phyloP scores from a whole-genome alignment of 495 filamentous ascomycete genomes.

The Neurospora sp. region DNA sequence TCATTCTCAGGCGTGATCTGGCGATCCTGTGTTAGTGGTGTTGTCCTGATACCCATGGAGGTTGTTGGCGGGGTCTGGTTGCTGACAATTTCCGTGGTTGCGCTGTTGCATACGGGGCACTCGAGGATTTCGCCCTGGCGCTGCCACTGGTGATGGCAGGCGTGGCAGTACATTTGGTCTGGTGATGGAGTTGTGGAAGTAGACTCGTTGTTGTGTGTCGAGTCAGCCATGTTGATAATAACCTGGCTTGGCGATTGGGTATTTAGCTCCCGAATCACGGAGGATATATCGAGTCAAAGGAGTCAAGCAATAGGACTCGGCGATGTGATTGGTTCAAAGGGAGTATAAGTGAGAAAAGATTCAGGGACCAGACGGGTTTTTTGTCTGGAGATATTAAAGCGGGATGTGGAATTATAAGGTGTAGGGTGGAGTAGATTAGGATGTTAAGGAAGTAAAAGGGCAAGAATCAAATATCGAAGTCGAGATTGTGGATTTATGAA shows the following conservation, averaged over 20 bases:
- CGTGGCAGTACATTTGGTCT: constrained; percentile 17
- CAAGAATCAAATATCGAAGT: background rate
- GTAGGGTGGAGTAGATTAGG: background rate
- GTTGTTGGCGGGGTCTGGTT: background rate
- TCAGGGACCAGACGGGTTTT: background rate
- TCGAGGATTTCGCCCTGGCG: constrained; percentile 9
- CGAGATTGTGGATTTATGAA: background rate
- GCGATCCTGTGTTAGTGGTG: constrained; percentile 1
- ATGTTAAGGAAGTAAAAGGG: background rate
- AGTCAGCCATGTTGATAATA: constrained; percentile 5
- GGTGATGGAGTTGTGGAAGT: background rate
- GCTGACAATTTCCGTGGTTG: constrained; percentile 17
- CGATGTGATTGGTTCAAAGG: background rate
- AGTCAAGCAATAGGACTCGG: background rate
- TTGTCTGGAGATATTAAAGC: background rate
- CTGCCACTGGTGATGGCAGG: constrained; percentile 20
- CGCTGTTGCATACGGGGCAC: constrained; percentile 14
- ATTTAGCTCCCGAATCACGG: background rate
- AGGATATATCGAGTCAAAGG: background rate
- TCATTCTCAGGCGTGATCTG: constrained; percentile 14
- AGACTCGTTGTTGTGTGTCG: background rate
- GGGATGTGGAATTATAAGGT: background rate
- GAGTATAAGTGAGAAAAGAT: background rate
- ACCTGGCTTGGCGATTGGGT: background rate
- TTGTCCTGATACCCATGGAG: background rate